These are phyloP conservation scores for Rhizoclosmatium hyalinum DNA, from an alignment of 371 early-diverging fungal species.

Conservation along the genomic window DNA sequence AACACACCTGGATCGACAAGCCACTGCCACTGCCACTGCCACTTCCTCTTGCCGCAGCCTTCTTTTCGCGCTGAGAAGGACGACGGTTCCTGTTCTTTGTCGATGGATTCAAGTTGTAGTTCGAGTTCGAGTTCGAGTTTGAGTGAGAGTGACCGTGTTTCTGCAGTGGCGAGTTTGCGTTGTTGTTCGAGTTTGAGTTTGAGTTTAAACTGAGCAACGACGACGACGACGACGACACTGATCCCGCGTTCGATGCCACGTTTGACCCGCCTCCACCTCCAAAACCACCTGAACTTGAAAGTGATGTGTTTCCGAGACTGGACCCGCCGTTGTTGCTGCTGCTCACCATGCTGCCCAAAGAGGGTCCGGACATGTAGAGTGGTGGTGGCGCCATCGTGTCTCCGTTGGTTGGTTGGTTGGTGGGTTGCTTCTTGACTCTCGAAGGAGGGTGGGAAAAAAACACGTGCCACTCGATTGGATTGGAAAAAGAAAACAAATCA, in stretches of 20 bases:
- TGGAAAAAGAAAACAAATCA: too few relatives aligned
- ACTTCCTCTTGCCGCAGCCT: conserved; percentile 5
- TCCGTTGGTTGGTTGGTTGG: too few relatives aligned
- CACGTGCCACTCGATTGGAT: too few relatives aligned
- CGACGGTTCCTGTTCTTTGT: not conserved
- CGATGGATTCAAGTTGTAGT: not conserved
- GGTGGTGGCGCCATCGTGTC: not conserved
- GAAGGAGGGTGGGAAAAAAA: too few relatives aligned
- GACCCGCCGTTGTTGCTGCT: too few relatives aligned
- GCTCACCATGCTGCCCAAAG: not conserved
- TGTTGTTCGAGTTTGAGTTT: not conserved
- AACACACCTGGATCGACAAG: not conserved
- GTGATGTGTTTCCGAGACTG: too few relatives aligned
- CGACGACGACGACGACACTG: not conserved
- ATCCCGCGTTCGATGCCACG: not conserved
- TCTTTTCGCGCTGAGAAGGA: conserved; percentile 23
- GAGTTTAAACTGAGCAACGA: not conserved
- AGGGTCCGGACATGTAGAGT: not conserved
- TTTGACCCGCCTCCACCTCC: not conserved
- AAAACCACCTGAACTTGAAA: not conserved
- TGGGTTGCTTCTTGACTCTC: too few relatives aligned
- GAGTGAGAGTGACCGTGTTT: not conserved
- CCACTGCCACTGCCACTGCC: not conserved
- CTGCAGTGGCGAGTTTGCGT: not conserved
- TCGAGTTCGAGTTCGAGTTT: not conserved